Percentiles rank a stretch among this genome's conserved stretches.
Conservation (phyloP, 345 rosid genomes). For the Orychophragmus violaceus region DNA sequence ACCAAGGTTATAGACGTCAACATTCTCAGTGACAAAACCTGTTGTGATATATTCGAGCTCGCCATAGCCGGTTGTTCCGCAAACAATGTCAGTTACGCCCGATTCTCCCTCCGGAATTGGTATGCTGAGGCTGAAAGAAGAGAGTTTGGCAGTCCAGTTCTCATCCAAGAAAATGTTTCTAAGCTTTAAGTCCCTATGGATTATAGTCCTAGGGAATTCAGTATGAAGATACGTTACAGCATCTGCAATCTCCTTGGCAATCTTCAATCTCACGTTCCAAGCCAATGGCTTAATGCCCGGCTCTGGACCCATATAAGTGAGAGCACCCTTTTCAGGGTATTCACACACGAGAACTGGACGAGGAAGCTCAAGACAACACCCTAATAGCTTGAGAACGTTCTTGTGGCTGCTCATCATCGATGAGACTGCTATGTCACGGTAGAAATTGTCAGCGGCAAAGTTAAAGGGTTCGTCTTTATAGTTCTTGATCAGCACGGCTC, state of each 20-base stretch:
- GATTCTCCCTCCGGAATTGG: not conserved
- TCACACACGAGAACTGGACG: too few relatives aligned
- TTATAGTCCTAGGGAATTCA: not conserved
- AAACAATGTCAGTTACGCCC: not conserved
- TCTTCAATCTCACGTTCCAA: too few relatives aligned
- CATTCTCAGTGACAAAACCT: too few relatives aligned
- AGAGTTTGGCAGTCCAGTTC: not conserved
- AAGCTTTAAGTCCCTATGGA: too few relatives aligned
- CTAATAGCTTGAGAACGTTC: too few relatives aligned
- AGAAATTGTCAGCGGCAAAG: conserved; percentile 7
- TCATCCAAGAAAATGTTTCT: not conserved
- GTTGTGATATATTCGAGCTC: too few relatives aligned
- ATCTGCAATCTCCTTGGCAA: not conserved
- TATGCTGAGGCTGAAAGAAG: too few relatives aligned
- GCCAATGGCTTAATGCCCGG: not conserved
- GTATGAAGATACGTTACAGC: conserved; percentile 5
- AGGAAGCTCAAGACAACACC: too few relatives aligned
- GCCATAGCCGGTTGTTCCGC: too few relatives aligned
- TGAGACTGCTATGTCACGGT: conserved; percentile 13
- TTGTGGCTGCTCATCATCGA: too few relatives aligned
- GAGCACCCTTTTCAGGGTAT: not conserved
- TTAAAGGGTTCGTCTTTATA: not conserved
- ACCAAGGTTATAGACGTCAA: not conserved
- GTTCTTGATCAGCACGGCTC: conserved; percentile 11
- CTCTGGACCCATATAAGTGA: not conserved